Conservation (phyloP, 139 green algal genomes). For the Chlamydomonas schloesseri region DNA sequence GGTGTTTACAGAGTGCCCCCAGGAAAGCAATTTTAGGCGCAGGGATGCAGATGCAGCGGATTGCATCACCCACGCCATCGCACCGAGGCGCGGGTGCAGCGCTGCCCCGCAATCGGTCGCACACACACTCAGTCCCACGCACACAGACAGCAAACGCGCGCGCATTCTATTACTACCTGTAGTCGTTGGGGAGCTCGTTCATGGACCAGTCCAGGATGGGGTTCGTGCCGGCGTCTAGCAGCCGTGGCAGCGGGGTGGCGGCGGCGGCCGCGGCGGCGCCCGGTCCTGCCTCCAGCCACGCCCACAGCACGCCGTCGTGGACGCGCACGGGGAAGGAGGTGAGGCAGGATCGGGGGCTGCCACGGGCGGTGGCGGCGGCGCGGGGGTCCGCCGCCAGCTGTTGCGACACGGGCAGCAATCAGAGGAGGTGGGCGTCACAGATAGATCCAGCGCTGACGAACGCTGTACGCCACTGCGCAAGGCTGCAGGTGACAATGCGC, state of each 20-base stretch:
- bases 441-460: too few relatives aligned
- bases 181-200: constrained; percentile 41
- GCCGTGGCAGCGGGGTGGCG: neutral
- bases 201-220: neutral
- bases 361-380: constrained; percentile 21
- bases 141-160: too few relatives aligned
- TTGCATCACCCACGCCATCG: too few relatives aligned
- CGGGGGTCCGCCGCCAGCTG: constrained; percentile 44
- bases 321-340: constrained; percentile 44
- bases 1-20: too few relatives aligned
- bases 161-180: too few relatives aligned
- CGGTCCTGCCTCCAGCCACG: constrained; percentile 45
- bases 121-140: too few relatives aligned
- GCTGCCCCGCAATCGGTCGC: too few relatives aligned
- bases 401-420: too few relatives aligned
- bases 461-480: neutral
- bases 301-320: constrained; percentile 42
- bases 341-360: constrained; percentile 36
- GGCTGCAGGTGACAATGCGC: too few relatives aligned
- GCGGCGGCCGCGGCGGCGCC: neutral
- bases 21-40: too few relatives aligned
- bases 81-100: too few relatives aligned
- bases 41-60: too few relatives aligned
- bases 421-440: neutral
- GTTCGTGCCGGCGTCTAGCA: neutral